Evolutionary conservation across 768 basidiomycete species (phyloP).

Genomic region (Mycena filopes): DNA sequence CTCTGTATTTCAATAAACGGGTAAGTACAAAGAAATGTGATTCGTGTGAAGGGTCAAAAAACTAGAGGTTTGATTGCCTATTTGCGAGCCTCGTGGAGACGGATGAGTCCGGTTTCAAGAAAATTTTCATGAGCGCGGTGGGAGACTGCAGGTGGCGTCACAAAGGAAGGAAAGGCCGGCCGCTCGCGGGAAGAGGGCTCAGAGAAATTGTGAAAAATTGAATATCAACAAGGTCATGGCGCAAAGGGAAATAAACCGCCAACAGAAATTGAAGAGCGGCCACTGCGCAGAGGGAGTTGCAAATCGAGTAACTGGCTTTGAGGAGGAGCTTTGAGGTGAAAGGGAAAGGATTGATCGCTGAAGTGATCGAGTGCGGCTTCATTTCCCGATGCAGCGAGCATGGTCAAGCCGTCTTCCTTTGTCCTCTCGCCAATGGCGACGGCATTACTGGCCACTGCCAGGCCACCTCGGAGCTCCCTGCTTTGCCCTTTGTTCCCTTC

Average conservation of each 20-base stretch:
- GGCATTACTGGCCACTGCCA: not conserved
- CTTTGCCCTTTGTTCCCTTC: constrained; percentile 11
- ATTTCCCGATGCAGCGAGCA: constrained; percentile 1
- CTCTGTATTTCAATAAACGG: constrained; percentile 8
- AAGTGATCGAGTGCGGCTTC: not conserved
- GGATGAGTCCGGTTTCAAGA: not conserved
- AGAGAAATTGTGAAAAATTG: too few relatives aligned
- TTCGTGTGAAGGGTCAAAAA: constrained; percentile 8
- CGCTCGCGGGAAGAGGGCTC: too few relatives aligned
- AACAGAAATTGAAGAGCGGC: too few relatives aligned
- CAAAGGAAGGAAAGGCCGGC: too few relatives aligned
- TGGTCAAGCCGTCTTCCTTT: constrained; percentile 10
- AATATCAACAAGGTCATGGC: too few relatives aligned
- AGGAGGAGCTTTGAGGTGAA: not conserved
- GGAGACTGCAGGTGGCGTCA: too few relatives aligned
- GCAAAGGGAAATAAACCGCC: too few relatives aligned
- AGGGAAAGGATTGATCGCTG: constrained; percentile 15
- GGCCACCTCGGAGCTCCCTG: constrained; percentile 10
- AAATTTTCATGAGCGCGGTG: too few relatives aligned
- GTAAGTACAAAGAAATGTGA: constrained; percentile 21
- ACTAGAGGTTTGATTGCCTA: not conserved
- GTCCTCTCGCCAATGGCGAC: constrained; percentile 16
- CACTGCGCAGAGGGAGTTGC: too few relatives aligned
- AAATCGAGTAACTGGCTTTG: too few relatives aligned
- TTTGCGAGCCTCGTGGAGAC: constrained; percentile 25